phyloP scores from a whole-genome alignment of 1,284 basidiomycete genomes.

The Baeospora myosura region DNA sequence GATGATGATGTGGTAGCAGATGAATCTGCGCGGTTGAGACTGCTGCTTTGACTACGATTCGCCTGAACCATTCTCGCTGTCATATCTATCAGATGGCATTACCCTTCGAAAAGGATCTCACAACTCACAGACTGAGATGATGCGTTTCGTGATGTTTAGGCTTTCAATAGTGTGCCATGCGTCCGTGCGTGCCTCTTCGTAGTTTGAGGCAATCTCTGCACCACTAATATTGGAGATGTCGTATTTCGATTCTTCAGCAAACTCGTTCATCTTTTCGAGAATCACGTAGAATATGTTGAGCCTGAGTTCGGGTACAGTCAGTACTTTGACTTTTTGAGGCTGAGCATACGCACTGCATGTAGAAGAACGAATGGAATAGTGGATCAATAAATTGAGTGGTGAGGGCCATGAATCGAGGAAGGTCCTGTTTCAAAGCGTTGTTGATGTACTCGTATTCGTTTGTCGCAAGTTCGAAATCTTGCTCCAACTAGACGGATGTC shows the following conservation, averaged over 20 bases:
- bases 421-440: slow-evolving; percentile 83
- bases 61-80: slow-evolving; percentile 61
- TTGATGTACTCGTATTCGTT: slow-evolving; percentile 98
- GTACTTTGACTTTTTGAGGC: not conserved
- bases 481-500: slow-evolving; percentile 68
- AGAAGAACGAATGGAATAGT: slow-evolving; percentile 96
- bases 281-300: slow-evolving; percentile 92
- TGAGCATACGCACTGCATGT: slow-evolving; percentile 82
- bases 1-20: slow-evolving; percentile 39
- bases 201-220: slow-evolving; percentile 71
- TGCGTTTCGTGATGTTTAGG: slow-evolving; percentile 72
- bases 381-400: slow-evolving; percentile 91
- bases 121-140: slow-evolving; percentile 73
- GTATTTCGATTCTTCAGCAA: slow-evolving; percentile 76
- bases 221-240: slow-evolving; percentile 60
- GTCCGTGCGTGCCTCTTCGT: slow-evolving; percentile 75
- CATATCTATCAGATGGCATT: slow-evolving; percentile 9
- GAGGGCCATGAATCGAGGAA: slow-evolving; percentile 87
- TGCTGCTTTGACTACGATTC: slow-evolving; percentile 31
- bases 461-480: slow-evolving; percentile 93
- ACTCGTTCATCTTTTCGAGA: slow-evolving; percentile 86
- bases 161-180: slow-evolving; percentile 71
- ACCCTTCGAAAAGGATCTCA: not conserved
- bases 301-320: slow-evolving; percentile 32
- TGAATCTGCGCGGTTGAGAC: slow-evolving; percentile 15